phyloP scores from a whole-genome alignment of 129 eudicot species.

The Flaveria bidentis region DNA sequence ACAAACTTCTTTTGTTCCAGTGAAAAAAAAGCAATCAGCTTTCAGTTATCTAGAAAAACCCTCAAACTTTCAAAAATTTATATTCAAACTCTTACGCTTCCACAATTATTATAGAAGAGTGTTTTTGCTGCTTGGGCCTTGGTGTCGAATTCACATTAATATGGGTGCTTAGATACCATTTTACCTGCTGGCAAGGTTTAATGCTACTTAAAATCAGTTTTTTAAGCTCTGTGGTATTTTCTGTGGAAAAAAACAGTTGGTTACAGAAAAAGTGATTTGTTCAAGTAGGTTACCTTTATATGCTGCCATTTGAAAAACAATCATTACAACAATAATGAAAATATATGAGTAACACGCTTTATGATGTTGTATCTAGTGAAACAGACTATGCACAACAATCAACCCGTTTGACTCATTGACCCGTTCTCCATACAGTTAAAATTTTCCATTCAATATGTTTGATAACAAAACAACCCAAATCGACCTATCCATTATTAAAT shows the following conservation, averaged over 20 bases:
- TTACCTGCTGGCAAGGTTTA: no score
- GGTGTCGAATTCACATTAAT: background rate
- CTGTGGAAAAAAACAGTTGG: no score
- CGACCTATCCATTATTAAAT: background rate
- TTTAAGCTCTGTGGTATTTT: no score
- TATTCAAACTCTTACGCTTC: background rate
- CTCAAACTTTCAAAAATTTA: background rate
- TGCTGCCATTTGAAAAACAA: no score
- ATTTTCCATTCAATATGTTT: background rate
- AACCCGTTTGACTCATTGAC: slow-evolving; percentile 17
- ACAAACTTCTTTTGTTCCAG: slow-evolving; percentile 1
- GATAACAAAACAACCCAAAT: background rate
- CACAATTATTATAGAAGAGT: background rate
- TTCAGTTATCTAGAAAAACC: background rate
- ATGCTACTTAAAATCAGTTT: no score
- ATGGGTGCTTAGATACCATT: background rate
- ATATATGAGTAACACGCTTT: background rate
- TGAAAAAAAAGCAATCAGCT: background rate
- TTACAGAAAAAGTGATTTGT: no score
- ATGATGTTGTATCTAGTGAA: background rate
- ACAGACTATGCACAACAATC: background rate
- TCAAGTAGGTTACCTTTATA: background rate
- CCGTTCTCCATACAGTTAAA: background rate
- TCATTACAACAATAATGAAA: no score
- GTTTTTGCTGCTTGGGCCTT: no score